A percentile compares a stretch with the other conserved stretches of the same genome.
Conservation (phyloP, 1,284 basidiomycete species). For the Schizophyllum commune region DNA sequence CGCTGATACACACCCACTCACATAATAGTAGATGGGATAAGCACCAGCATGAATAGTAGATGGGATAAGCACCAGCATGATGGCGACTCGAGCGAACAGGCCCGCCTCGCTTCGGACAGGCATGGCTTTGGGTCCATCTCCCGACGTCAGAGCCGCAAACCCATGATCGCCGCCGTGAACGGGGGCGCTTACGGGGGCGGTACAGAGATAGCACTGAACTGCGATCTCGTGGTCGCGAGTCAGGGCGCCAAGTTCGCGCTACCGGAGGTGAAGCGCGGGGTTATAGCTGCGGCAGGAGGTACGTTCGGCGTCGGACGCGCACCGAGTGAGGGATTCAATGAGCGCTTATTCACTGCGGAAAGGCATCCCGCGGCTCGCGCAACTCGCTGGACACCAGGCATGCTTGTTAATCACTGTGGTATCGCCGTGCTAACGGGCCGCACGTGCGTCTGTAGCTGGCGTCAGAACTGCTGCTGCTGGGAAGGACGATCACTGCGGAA, state of each 20-base stretch:
- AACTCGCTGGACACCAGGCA: conserved; percentile 60
- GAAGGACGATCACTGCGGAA: conserved; percentile 55
- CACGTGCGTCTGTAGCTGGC: conserved; percentile 42
- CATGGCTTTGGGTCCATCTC: conserved; percentile 78
- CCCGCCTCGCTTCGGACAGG: conserved; percentile 33
- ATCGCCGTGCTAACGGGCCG: neutral
- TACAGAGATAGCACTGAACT: conserved; percentile 73
- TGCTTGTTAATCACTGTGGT: conserved; percentile 20
- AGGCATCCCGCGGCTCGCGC: conserved; percentile 61
- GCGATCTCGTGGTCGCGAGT: conserved; percentile 75
- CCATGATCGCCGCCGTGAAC: conserved; percentile 78
- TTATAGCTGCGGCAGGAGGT: conserved; percentile 72
- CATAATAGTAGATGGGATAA: conserved; percentile 40
- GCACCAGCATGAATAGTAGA: conserved; percentile 37
- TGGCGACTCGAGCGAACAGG: conserved; percentile 24
- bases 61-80: conserved; percentile 44
- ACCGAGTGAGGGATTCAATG: neutral
- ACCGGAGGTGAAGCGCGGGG: conserved; percentile 79
- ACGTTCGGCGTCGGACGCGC: conserved; percentile 18
- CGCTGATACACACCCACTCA: neutral
- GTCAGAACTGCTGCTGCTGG: conserved; percentile 71
- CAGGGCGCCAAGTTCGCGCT: conserved; percentile 67
- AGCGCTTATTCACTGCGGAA: neutral
- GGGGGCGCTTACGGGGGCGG: conserved; percentile 80
- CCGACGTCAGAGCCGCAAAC: conserved; percentile 62